phyloP scores from a whole-genome alignment of 2,329 filamentous ascomycete species.

The Scortechinia acanthostroma region DNA sequence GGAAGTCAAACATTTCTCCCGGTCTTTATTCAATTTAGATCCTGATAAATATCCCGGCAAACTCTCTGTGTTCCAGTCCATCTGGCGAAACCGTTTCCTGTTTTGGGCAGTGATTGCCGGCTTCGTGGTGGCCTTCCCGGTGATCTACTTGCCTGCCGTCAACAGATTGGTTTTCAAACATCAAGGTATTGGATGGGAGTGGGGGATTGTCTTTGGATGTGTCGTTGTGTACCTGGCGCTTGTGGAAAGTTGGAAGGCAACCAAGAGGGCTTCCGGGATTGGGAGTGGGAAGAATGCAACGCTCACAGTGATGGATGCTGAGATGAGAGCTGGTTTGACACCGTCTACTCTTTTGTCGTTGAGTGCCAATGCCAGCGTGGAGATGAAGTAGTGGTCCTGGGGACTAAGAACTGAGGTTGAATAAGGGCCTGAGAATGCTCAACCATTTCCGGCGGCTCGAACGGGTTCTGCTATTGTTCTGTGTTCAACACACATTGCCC shows the following conservation, averaged over 20 bases:
- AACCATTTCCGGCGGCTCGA: no score
- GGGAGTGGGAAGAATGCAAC: conserved; percentile 6
- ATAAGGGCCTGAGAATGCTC: no score
- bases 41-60: conserved; percentile 38
- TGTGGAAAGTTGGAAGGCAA: conserved; percentile 64
- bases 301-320: not conserved
- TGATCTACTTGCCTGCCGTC: conserved; percentile 62
- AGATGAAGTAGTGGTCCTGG: no score
- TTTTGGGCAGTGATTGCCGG: conserved; percentile 57
- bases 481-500: no score
- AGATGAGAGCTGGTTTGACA: not conserved
- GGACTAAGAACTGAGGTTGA: no score
- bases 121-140: conserved; percentile 50
- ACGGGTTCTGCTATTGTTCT: no score
- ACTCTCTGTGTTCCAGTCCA: conserved; percentile 45
- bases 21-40: conserved; percentile 64
- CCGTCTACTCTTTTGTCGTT: not conserved
- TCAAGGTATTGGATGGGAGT: conserved; percentile 63
- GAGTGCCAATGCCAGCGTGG: not conserved
- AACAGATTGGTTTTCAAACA: conserved; percentile 66
- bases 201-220: conserved; percentile 58
- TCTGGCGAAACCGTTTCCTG: conserved; percentile 63
- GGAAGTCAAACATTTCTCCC: conserved; percentile 68
- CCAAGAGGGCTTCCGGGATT: conserved; percentile 31
- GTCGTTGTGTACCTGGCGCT: conserved; percentile 53